Base-by-base conservation (phyloP, 345 rosid genomes). In the Salix udensis region DNA sequence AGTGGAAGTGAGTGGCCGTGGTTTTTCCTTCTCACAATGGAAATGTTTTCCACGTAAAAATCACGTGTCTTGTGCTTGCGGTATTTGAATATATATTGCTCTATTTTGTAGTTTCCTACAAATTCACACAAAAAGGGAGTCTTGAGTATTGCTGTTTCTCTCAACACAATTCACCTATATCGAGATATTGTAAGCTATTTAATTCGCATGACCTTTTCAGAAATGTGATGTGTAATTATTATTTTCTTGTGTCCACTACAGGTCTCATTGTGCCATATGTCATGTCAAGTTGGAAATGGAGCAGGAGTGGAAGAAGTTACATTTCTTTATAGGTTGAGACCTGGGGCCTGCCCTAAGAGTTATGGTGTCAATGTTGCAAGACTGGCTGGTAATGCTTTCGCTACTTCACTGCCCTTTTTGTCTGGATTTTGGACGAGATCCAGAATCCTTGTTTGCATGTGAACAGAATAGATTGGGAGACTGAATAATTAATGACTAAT, bases 351-450 rank as follows among this genome's bases (percentile, higher is more conserved):
- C 84, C 99, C 98, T 55, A 96, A 93, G 85, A 96, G 99, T 85
- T 92, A 93, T 72, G 98, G 99, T 72, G 95, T 93, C 77, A 96
- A 93, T 72, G 97, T 96, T 81, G 99, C 99, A 68, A 89, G 97
- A 77, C 84, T 96, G 81, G 99, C 98, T 66, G 99, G 98, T 90
- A 88, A 79, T 68, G 26, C 78, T 55, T 61, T 65, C 64, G n/a
- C 77, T 71, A 7, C 68, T 23, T 26, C 21, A 24, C 36, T 18
- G 40, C 19, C 16, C 76, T 64, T 42, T 72, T 37, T 24, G 73
- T 44, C 48, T 44, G 48, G 48, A 12, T 44, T 44, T 46, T 46
- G 18, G 50, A 46, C 50, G 14, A 46, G 50, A 46, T 14, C 44
- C 12, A 40, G 44, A 7, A 7, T 40, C 44, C 44, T 40, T 40